These are phyloP conservation scores for Mycena maculata DNA, from an alignment of 768 basidiomycete genomes.

Conservation along the genomic window DNA sequence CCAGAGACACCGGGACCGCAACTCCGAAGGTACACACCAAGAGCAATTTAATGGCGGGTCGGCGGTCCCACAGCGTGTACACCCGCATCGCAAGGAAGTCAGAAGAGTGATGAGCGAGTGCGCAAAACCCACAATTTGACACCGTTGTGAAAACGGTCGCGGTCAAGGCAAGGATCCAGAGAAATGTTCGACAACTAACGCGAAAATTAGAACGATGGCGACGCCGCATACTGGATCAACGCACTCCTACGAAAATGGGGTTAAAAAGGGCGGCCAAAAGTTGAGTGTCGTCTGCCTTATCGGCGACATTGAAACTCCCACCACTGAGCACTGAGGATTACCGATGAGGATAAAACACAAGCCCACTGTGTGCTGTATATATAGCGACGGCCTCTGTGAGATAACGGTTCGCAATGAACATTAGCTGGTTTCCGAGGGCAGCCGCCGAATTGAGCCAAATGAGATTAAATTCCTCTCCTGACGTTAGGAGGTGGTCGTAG, in stretches of 20 bases:
- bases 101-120: background rate
- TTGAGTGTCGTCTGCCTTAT: background rate
- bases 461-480: background rate
- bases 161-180: conserved; percentile 10
- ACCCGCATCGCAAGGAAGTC: conserved; percentile 13
- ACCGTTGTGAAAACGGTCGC: conserved; percentile 2
- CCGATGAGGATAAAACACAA: background rate
- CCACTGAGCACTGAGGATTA: conserved; percentile 8
- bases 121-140: conserved; percentile 12
- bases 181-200: conserved; percentile 1
- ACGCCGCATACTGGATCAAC: background rate
- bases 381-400: conserved; percentile 1
- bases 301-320: background rate
- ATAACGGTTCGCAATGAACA: conserved; percentile 20
- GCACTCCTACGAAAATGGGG: background rate
- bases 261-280: background rate
- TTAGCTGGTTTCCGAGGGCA: background rate
- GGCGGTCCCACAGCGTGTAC: conserved; percentile 23
- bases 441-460: conserved; percentile 25
- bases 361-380: conserved; percentile 20
- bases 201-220: background rate
- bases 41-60: conserved; percentile 8
- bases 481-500: conserved; percentile 12
- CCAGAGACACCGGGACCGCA: background rate
- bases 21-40: conserved; percentile 6